Percentiles rank a stretch among this genome's conserved stretches.
These are phyloP conservation scores for Ehretia macrophylla DNA, from an alignment of 257 asterid genomes.

Conservation along the genomic window DNA sequence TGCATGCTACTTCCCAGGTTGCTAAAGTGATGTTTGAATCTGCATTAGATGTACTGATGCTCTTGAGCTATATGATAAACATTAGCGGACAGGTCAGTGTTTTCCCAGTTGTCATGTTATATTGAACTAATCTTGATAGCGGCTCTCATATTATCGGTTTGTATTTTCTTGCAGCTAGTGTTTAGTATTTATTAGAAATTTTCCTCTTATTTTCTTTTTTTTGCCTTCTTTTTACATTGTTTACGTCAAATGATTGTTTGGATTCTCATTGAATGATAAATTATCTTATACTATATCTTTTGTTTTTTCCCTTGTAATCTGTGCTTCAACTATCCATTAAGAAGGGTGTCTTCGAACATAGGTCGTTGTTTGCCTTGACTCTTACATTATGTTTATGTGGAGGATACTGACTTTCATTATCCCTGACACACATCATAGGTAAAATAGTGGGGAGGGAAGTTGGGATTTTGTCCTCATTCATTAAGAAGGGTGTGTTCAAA, in stretches of 20 bases:
- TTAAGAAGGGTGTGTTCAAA: not conserved
- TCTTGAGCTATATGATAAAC: conserved; percentile 77
- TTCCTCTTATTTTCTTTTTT: not conserved
- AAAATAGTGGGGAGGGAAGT: too few relatives aligned
- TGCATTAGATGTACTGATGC: conserved; percentile 70
- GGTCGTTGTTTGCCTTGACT: not conserved
- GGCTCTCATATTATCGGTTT: not conserved
- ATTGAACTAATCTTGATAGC: not conserved
- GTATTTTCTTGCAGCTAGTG: not conserved
- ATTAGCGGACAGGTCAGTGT: conserved; percentile 86
- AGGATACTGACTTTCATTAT: too few relatives aligned
- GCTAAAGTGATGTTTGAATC: conserved; percentile 89
- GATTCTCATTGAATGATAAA: not conserved
- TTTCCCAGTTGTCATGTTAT: conserved; percentile 4
- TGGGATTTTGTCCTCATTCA: too few relatives aligned
- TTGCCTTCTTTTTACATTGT: not conserved
- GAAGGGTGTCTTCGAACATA: not conserved
- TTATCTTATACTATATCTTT: not conserved
- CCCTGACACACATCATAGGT: too few relatives aligned
- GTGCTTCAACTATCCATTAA: not conserved
- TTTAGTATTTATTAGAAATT: not conserved
- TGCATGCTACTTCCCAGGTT: conserved; percentile 84
- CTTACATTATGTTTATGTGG: too few relatives aligned
- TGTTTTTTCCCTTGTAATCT: not conserved
- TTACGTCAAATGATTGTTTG: not conserved